Percentiles rank a stretch among this genome's conserved stretches.
Conservation (phyloP, 2,329 filamentous ascomycete genomes). For the Epicoccum sorghinum region DNA sequence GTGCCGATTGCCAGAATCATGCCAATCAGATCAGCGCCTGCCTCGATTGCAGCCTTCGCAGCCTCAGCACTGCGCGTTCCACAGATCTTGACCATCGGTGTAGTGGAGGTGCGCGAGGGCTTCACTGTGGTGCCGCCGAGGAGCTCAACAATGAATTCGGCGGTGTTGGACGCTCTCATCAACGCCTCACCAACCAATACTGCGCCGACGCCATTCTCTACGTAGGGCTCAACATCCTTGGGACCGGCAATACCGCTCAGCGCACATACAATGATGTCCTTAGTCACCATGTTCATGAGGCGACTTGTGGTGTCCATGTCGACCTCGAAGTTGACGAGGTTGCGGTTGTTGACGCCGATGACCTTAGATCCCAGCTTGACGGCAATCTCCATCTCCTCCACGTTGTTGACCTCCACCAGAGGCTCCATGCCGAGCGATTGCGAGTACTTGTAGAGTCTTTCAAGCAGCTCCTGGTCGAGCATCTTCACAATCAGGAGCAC, state of each 20-base stretch:
- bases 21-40: constrained; percentile 89
- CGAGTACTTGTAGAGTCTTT: constrained; percentile 85
- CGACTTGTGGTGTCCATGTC: constrained; percentile 91
- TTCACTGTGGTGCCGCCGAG: constrained; percentile 63
- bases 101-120: constrained; percentile 32
- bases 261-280: constrained; percentile 87
- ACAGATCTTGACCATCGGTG: constrained; percentile 85
- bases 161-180: constrained; percentile 87
- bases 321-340: constrained; percentile 95
- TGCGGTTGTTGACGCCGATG: constrained; percentile 97
- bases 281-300: constrained; percentile 83
- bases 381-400: constrained; percentile 88
- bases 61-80: constrained; percentile 85
- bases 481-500: constrained; percentile 98
- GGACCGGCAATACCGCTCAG: constrained; percentile 91
- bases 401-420: constrained; percentile 93
- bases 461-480: constrained; percentile 77
- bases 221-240: constrained; percentile 85
- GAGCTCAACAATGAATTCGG: constrained; percentile 81
- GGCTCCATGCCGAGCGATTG: constrained; percentile 94
- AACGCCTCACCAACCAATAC: constrained; percentile 94
- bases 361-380: constrained; percentile 85
- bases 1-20: constrained; percentile 87
- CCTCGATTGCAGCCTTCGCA: constrained; percentile 78
- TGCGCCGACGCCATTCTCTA: constrained; percentile 87